Percentiles rank a stretch among this genome's conserved stretches.
phyloP scores from a whole-genome alignment of 768 basidiomycete genomes.

The Suillus spraguei region DNA sequence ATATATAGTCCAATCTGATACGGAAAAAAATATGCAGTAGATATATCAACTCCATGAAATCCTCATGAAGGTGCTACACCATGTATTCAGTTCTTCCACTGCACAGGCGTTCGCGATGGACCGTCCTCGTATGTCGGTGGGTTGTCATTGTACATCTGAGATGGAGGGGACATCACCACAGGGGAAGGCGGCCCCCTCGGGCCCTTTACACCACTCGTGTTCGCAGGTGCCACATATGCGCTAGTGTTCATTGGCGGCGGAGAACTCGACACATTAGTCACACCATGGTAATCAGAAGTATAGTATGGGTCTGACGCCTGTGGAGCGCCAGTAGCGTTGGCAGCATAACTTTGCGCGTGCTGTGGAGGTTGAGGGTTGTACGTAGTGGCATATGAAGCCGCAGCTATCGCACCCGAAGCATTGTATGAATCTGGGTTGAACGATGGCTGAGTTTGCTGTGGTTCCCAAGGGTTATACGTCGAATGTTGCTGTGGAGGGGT shows the following conservation, averaged over 20 bases:
- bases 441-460: slow-evolving; percentile 22
- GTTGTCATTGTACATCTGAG: slow-evolving; percentile 44
- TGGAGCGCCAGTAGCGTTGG: slow-evolving; percentile 40
- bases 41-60: not conserved
- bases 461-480: slow-evolving; percentile 30
- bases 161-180: slow-evolving; percentile 26
- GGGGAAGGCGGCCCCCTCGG: slow-evolving; percentile 40
- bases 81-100: slow-evolving; percentile 43
- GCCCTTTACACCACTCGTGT: slow-evolving; percentile 45
- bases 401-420: slow-evolving; percentile 22
- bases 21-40: slow-evolving; percentile 9
- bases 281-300: slow-evolving; percentile 20
- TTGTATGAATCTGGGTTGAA: slow-evolving; percentile 47
- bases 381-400: slow-evolving; percentile 19
- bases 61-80: not conserved
- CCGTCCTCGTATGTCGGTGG: slow-evolving; percentile 72
- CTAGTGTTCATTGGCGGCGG: slow-evolving; percentile 45
- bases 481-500: slow-evolving; percentile 53
- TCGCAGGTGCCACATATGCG: slow-evolving; percentile 23
- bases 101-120: slow-evolving; percentile 46
- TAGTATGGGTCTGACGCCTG: slow-evolving; percentile 37
- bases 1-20: slow-evolving; percentile 13
- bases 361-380: slow-evolving; percentile 21
- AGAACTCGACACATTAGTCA: slow-evolving; percentile 28
- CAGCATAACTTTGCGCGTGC: slow-evolving; percentile 56